phyloP scores from a whole-genome alignment of 2,329 filamentous ascomycete species.

The Apiospora aurea region DNA sequence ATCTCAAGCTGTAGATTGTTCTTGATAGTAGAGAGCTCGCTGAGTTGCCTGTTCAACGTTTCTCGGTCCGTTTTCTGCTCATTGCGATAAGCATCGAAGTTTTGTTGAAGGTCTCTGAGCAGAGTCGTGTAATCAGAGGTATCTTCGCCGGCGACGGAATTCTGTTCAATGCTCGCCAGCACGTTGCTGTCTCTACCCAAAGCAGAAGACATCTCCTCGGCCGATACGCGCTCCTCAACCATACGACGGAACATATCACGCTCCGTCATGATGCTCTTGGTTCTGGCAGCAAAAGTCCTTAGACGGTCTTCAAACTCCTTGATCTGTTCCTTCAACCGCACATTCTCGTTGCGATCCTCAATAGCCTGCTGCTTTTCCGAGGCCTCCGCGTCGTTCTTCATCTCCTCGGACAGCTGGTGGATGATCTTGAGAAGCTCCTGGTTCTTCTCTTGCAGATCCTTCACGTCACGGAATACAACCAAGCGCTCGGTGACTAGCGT shows the following conservation, averaged over 20 bases:
- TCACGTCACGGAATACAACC: slow-evolving; percentile 86
- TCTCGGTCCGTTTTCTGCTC: slow-evolving; percentile 84
- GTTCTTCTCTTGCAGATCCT: slow-evolving; percentile 88
- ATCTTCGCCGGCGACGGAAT: slow-evolving; percentile 62
- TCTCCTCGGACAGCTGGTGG: slow-evolving; percentile 82
- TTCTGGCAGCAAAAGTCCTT: slow-evolving; percentile 79
- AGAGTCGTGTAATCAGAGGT: slow-evolving; percentile 74
- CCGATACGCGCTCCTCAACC: slow-evolving; percentile 73
- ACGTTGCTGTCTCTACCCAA: slow-evolving; percentile 59
- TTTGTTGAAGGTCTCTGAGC: slow-evolving; percentile 84
- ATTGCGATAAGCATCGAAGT: slow-evolving; percentile 89
- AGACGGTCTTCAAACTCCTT: slow-evolving; percentile 84
- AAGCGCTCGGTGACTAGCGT: slow-evolving; percentile 88
- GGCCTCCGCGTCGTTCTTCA: slow-evolving; percentile 89
- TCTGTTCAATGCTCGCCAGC: slow-evolving; percentile 66
- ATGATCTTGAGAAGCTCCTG: slow-evolving; percentile 82
- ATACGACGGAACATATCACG: slow-evolving; percentile 97
- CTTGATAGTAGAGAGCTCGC: slow-evolving; percentile 83
- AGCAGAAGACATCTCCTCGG: slow-evolving; percentile 74
- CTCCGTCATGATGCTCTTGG: slow-evolving; percentile 93
- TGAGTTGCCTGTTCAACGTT: slow-evolving; percentile 84
- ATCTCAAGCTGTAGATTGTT: slow-evolving; percentile 82
- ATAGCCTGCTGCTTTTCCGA: slow-evolving; percentile 68
- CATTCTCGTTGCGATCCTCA: slow-evolving; percentile 74
- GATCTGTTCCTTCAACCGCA: slow-evolving; percentile 74